Evolutionary conservation across 2,329 filamentous ascomycete genomes (phyloP).

Genomic region (Ophiocordyceps robertsii): DNA sequence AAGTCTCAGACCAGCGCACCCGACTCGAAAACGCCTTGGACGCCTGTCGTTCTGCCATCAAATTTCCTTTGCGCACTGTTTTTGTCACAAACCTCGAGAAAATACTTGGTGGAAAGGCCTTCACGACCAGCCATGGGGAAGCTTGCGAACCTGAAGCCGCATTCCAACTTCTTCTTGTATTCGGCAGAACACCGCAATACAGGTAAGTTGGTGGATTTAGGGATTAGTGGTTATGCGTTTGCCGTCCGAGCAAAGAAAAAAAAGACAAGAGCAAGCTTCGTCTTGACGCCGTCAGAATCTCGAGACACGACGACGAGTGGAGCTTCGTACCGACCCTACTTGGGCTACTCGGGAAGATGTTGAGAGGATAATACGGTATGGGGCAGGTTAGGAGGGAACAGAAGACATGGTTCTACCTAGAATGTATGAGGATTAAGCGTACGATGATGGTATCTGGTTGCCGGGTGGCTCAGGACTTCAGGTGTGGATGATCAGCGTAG

Average conservation of each 20-base stretch:
- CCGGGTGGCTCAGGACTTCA: constrained; percentile 4
- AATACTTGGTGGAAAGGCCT: neutral
- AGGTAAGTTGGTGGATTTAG: constrained; percentile 3
- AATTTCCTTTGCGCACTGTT: neutral
- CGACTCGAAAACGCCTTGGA: neutral
- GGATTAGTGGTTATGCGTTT: constrained; percentile 1
- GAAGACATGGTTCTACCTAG: constrained; percentile 3
- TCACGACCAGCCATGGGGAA: neutral
- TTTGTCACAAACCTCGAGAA: neutral
- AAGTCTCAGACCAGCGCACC: neutral
- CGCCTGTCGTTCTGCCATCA: too few relatives aligned
- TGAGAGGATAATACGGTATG: neutral
- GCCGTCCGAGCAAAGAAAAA: neutral
- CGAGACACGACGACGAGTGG: neutral
- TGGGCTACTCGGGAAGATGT: neutral
- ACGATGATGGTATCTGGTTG: constrained; percentile 5
- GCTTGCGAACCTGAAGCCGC: constrained; percentile 4
- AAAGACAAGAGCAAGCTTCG: neutral
- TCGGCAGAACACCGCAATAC: constrained; percentile 7
- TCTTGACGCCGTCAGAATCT: neutral
- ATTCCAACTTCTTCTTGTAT: constrained; percentile 6
- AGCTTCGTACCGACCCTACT: neutral
- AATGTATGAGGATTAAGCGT: constrained; percentile 5
- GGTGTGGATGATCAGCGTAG: constrained; percentile 4
- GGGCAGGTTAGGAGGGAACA: constrained; percentile 3